Base-by-base conservation (phyloP, 371 early-diverging fungal species). In the Rhizopus arrhizus region DNA sequence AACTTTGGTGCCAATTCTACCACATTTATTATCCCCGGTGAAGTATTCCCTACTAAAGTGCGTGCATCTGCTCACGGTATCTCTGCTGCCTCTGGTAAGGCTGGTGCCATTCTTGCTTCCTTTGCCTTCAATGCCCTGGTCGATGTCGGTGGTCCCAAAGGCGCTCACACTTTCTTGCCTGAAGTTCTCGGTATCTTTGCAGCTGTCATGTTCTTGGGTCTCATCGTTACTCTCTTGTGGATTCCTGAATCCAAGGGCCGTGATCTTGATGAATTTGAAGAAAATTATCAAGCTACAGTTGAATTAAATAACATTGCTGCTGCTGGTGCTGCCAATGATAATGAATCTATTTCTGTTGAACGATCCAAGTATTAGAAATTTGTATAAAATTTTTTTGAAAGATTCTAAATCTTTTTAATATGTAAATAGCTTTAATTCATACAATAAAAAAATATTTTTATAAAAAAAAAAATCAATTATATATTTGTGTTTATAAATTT, bases 1-100 rank as follows among this genome's bases (percentile, higher is more conserved):
- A 90, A 95, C 84, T 94, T 94, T 77, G 95, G 95, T 48, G 92
- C 96, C 69, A 95, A 95, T 82, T 70, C 89, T 45, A 95, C 95
- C 35, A 94, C 95, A 32, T 95, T 96, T 53, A 88, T 96, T 57
- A 80, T 92, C 62, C 94, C 96, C 16, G 89, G 91, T 69, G 96
- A 96, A 74, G 86, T 89, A 5, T 96, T 93, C 85, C 95, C 96
- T 15, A 95, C 94, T 15, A 86, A 89, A 58, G 91, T 87, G 59
- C 88, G 95, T 57, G 87, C 94, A 28, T 90, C 93, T 9, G 87
- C 88, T 57, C 94, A 93, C 66, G 95, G 95, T 69, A 91, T 94
- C 65, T 89, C 92, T 58, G 94, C 95, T 45, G 94, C 93, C 28
- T 74, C 83, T 58, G 95, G 95, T 57, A 95, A 95, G 78, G 77